Conservation (phyloP, 306 rosid species). For the Trifolium pratense region DNA sequence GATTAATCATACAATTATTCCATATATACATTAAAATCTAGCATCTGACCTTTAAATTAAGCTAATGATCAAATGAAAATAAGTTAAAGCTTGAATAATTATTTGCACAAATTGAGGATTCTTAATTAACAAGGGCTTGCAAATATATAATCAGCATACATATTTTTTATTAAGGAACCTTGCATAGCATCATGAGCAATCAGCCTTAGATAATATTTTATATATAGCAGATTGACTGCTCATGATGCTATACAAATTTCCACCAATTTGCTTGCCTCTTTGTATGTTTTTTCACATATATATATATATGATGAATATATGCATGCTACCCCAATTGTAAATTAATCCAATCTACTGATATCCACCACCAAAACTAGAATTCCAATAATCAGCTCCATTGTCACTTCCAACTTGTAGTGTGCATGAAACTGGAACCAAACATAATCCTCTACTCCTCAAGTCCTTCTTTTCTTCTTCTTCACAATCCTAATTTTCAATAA, state of each 20-base stretch:
- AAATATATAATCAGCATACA: slow-evolving; percentile 38
- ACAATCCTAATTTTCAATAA: slow-evolving; percentile 48
- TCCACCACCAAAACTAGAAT: slow-evolving; percentile 79
- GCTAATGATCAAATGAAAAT: slow-evolving; percentile 35
- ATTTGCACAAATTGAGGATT: slow-evolving; percentile 37
- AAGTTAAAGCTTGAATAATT: slow-evolving; percentile 34
- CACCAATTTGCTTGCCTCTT: slow-evolving; percentile 32
- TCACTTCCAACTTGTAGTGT: slow-evolving; percentile 93
- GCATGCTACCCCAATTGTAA: slow-evolving; percentile 1
- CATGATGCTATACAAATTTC: slow-evolving; percentile 91
- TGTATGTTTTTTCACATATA: slow-evolving; percentile 34
- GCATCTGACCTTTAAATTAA: slow-evolving; percentile 15
- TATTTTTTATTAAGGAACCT: slow-evolving; percentile 47
- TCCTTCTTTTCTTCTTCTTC: slow-evolving; percentile 72
- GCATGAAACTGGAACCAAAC: slow-evolving; percentile 97
- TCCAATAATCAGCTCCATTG: slow-evolving; percentile 98
- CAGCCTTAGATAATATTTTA: slow-evolving; percentile 68
- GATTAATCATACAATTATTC: slow-evolving; percentile 38
- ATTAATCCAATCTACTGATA: slow-evolving; percentile 55
- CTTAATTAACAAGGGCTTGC: slow-evolving; percentile 29
- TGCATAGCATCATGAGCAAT: slow-evolving; percentile 99
- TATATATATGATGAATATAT: slow-evolving; percentile 1
- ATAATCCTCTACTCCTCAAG: slow-evolving; percentile 90
- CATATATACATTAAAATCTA: slow-evolving; percentile 42
- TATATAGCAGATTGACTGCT: slow-evolving; percentile 96